Base-by-base conservation (phyloP, 495 filamentous ascomycete species). In the Lepraria neglecta region DNA sequence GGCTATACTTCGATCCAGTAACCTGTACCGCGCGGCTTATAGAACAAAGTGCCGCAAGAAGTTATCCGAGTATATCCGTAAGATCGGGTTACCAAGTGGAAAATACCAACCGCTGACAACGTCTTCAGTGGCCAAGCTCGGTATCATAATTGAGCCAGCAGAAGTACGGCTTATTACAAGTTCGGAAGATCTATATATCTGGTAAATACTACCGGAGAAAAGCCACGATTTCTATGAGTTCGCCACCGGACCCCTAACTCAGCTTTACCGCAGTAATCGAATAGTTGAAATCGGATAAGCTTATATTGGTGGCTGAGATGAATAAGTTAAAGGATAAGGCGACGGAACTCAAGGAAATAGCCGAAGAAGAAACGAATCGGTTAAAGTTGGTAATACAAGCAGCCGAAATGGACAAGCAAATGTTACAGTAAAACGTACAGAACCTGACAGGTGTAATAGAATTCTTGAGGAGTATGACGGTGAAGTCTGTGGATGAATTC, bases 81-180 rank as follows among this genome's bases (percentile, higher is more conserved):
- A 24, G 24, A 24, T 24, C 24, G 24, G 24, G n/a, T n/a, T n/a
- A n/a, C n/a, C n/a, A n/a, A n/a, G n/a, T n/a, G n/a, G n/a, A n/a
- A n/a, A n/a, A n/a, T n/a, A n/a, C n/a, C n/a, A n/a, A n/a, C n/a
- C n/a, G n/a, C n/a, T n/a, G n/a, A n/a, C n/a, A n/a, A n/a, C n/a
- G n/a, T n/a, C n/a, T n/a, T n/a, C n/a, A 63, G 60, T 56, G 42
- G 38, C 42, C 4, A 56, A 62, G 43, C 60, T 62, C 58, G 53
- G 53, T 47, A 62, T 62, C 60, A 58, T 28, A 35, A 58, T 62
- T 50, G 60, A 62, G 52, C 50, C 53, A 2, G 53, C 60, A 50
- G 40, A 62, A 58, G 60, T 62, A 56, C 60, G 42, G 52, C 60
- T 62, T 21, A 60, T 55, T 24, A 58, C 52, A 48, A 62, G 53